Conservation (phyloP, 2,329 filamentous ascomycete genomes). For the Arthrobotrys megalospora region DNA sequence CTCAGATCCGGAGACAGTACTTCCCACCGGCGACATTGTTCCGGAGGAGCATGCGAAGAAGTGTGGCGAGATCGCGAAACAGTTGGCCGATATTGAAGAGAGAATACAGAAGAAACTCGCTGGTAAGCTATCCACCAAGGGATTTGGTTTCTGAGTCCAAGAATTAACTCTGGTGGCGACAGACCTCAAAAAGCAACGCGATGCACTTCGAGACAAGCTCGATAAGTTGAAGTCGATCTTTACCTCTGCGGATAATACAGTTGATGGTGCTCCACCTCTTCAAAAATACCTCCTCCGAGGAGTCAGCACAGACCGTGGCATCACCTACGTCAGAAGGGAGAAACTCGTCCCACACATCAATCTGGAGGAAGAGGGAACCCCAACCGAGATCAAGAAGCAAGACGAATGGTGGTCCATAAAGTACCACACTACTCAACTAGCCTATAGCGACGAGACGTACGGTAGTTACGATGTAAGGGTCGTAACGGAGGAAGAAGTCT, state of each 20-base stretch:
- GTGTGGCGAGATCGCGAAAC: slow-evolving; percentile 55
- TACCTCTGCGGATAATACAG: slow-evolving; percentile 62
- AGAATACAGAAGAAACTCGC: slow-evolving; percentile 62
- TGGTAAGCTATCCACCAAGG: slow-evolving; percentile 52
- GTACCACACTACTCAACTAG: slow-evolving; percentile 49
- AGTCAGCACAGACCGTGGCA: slow-evolving; percentile 61
- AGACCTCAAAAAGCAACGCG: slow-evolving; percentile 62
- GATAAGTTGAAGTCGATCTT: slow-evolving; percentile 62
- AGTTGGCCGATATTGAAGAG: slow-evolving; percentile 61
- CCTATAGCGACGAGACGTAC: slow-evolving; percentile 62
- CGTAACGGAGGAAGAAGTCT: slow-evolving; percentile 62
- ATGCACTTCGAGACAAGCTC: slow-evolving; percentile 61
- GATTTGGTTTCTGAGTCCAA: background rate
- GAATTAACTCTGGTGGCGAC: slow-evolving; percentile 3
- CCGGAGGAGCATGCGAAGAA: slow-evolving; percentile 51
- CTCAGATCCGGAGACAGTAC: slow-evolving; percentile 46
- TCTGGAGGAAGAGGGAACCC: slow-evolving; percentile 43
- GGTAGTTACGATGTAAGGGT: slow-evolving; percentile 61
- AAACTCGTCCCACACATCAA: slow-evolving; percentile 47
- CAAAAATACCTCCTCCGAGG: slow-evolving; percentile 62
- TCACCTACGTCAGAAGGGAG: slow-evolving; percentile 61
- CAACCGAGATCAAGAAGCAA: slow-evolving; percentile 47
- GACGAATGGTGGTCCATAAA: slow-evolving; percentile 56
- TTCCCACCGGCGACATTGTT: slow-evolving; percentile 30
- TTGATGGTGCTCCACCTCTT: slow-evolving; percentile 55